phyloP scores from a whole-genome alignment of 805 yeast genomes.

The Ogataea methylovora region DNA sequence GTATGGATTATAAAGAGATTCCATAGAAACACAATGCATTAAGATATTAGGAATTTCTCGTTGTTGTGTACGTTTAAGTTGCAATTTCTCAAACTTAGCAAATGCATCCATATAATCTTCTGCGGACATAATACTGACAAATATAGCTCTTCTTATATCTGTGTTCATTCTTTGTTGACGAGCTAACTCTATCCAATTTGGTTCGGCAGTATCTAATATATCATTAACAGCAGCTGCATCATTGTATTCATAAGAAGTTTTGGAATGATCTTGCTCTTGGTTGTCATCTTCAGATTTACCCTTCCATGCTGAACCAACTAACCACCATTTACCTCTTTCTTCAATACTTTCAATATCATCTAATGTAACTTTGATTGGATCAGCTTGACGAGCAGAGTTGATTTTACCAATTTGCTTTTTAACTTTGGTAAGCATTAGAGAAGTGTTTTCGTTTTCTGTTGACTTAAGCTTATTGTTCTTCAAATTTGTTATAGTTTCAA shows the following conservation, averaged over 20 bases:
- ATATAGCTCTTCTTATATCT: constrained; percentile 88
- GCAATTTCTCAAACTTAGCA: constrained; percentile 70
- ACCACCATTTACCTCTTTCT: constrained; percentile 96
- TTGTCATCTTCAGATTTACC: constrained; percentile 35
- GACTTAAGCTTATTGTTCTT: constrained; percentile 74
- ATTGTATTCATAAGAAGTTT: constrained; percentile 24
- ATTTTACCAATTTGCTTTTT: constrained; percentile 57
- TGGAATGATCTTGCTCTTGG: constrained; percentile 3
- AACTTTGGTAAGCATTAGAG: constrained; percentile 47
- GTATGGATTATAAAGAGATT: constrained; percentile 81
- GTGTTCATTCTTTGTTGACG: constrained; percentile 88
- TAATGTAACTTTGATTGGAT: constrained; percentile 77
- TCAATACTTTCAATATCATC: constrained; percentile 75
- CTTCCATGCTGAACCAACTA: constrained; percentile 96
- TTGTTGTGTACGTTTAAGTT: constrained; percentile 71
- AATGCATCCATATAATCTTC: constrained; percentile 86
- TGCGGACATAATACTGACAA: constrained; percentile 92
- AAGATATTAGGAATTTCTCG: constrained; percentile 82
- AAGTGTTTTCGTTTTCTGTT: constrained; percentile 42
- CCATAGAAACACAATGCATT: constrained; percentile 80
- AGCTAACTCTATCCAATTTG: constrained; percentile 87
- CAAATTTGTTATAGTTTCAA: constrained; percentile 79
- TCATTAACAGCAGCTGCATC: constrained; percentile 45
- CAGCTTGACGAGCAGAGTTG: constrained; percentile 39
- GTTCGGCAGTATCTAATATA: constrained; percentile 60